Conservation (phyloP, 208 protist species). For the Acanthamoeba royreba region DNA sequence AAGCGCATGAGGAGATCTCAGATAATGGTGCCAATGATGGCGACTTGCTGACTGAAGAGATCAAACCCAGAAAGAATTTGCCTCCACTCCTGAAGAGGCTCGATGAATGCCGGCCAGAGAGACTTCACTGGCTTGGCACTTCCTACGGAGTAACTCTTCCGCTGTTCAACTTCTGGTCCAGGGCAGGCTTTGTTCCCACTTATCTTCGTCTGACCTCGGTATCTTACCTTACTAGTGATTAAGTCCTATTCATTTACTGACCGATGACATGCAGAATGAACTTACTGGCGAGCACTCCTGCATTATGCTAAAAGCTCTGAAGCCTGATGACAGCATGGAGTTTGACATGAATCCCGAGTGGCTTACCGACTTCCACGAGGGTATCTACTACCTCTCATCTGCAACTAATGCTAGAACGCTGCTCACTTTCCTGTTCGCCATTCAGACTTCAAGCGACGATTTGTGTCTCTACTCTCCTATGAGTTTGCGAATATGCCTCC, state of each 20-base stretch:
- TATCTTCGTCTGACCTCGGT: constrained; percentile 71
- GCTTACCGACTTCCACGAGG: constrained; percentile 48
- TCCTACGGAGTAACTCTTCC: constrained; percentile 94
- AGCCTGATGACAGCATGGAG: not conserved
- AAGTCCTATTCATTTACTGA: not conserved
- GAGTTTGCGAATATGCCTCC: constrained; percentile 88
- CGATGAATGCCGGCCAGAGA: constrained; percentile 78
- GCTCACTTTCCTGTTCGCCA: not conserved
- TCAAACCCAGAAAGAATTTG: constrained; percentile 61
- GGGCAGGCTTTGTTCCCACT: constrained; percentile 66
- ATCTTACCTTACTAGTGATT: no score
- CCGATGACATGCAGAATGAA: constrained; percentile 85
- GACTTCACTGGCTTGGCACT: constrained; percentile 96
- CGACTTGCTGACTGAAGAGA: constrained; percentile 53
- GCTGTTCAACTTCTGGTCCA: constrained; percentile 97
- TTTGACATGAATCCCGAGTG: constrained; percentile 52
- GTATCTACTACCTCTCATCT: not conserved
- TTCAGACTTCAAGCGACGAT: constrained; percentile 90
- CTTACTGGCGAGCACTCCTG: constrained; percentile 98
- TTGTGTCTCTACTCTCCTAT: constrained; percentile 89
- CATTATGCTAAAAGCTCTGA: constrained; percentile 92
- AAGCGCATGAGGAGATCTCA: not conserved
- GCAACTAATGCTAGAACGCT: not conserved
- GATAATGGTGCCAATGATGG: not conserved
- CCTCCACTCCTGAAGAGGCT: constrained; percentile 75